Evolutionary conservation across 116 monocot genomes (phyloP), one percentile per base, ranked within the genome.

Genomic region (Trichopus zeylanicus): DNA sequence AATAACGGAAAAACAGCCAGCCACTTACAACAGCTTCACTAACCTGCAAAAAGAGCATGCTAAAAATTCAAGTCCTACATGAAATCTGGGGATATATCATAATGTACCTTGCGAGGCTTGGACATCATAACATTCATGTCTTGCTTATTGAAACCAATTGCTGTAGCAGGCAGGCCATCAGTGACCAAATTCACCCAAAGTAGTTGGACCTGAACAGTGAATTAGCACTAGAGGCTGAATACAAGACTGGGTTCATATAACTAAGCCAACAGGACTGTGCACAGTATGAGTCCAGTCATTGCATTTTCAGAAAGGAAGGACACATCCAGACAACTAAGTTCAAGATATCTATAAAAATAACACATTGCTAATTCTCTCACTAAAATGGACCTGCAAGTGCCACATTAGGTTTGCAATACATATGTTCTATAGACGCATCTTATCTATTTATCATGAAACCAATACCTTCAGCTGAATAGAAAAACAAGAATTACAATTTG

Each of bases 141-240:
- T 75, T 84, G 91, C 60, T 91, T 98, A 70, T 98, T 98, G 64
- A 98, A 98, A 55, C 97, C 91, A 73, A 98, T 98, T 28, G 97
- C 97, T 47, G 97, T 98, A 11, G 97, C 97, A 60, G 97, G 97
- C 65, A 98, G 68, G 39, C 97, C 97, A 91, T 98, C 97, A 61
- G 97, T 98, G 60, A 98, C 97, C 58, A 98, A 70, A 80, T 98
- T 98, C 28, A 98, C 97, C 97, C 97, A 98, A 39, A 98, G 87
- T 46, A 98, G 68, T 75, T 98, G 97, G 22, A 98, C 97, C 97
- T 98, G 75, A 19, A 76, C 47, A 49, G 48, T 24, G 24, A 59
- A 42, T 42, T 15, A 8, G 37, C 3, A n/a, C n/a, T n/a, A n/a
- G n/a, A n/a, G n/a, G 42, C 42, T 3, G n/a, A 16, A 42, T 16